Percentiles rank a stretch among this genome's conserved stretches.
These are phyloP conservation scores for Dryadomyces quercivorus DNA, from an alignment of 2,329 filamentous ascomycete species.

Conservation along the genomic window DNA sequence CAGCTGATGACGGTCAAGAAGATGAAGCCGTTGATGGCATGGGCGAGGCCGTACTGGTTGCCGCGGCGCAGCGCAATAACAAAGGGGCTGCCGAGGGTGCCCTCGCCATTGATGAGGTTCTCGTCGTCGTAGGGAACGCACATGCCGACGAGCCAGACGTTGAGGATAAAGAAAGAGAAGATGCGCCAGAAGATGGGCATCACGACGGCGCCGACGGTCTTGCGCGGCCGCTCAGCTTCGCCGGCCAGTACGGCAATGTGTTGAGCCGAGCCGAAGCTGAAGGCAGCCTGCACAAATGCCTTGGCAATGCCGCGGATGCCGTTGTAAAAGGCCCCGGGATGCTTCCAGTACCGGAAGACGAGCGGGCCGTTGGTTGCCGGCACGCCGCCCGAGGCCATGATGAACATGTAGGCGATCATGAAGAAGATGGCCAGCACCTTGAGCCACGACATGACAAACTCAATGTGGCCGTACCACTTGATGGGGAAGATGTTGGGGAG, in stretches of 20 bases:
- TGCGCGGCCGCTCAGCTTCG: constrained; percentile 59
- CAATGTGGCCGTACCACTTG: constrained; percentile 8
- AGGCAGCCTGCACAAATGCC: constrained; percentile 24
- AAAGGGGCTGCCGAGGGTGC: constrained; percentile 46
- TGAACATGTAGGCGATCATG: constrained; percentile 35
- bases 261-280: constrained; percentile 25
- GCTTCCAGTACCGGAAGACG: constrained; percentile 9
- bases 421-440: constrained; percentile 37
- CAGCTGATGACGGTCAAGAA: constrained; percentile 15
- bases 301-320: constrained; percentile 23
- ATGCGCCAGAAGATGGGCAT: constrained; percentile 66
- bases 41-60: constrained; percentile 2
- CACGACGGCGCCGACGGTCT: constrained; percentile 60
- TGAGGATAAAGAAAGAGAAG: constrained; percentile 51
- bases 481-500: constrained; percentile 4
- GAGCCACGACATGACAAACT: constrained; percentile 15
- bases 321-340: constrained; percentile 29
- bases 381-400: constrained; percentile 30
- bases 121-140: constrained; percentile 50
- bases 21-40: constrained; percentile 6
- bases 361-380: constrained; percentile 1
- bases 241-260: constrained; percentile 65
- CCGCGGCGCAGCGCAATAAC: constrained; percentile 46
- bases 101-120: constrained; percentile 40
- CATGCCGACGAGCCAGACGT: constrained; percentile 59